phyloP scores from a whole-genome alignment of 2,329 filamentous ascomycete species.

The Fusarium buxicola region DNA sequence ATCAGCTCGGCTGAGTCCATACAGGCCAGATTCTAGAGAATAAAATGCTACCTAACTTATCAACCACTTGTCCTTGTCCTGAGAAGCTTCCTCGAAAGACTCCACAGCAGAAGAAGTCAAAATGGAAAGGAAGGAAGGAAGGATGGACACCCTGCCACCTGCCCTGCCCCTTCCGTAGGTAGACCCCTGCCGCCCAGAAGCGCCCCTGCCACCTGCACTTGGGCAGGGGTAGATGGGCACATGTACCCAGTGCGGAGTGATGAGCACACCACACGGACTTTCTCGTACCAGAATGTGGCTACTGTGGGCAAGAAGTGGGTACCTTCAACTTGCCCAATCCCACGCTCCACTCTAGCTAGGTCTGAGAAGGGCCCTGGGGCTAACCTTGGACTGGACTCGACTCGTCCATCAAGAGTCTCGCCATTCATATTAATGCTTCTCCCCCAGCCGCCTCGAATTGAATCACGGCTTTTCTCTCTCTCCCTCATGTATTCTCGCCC shows the following conservation, averaged over 20 bases:
- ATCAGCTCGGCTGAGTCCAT: not conserved
- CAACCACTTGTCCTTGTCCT: slow-evolving; percentile 22
- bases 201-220: slow-evolving; percentile 21
- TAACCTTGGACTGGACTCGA: slow-evolving; percentile 14
- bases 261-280: slow-evolving; percentile 10
- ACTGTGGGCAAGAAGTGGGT: slow-evolving; percentile 24
- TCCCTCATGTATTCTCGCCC: slow-evolving; percentile 23
- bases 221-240: not conserved
- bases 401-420: slow-evolving; percentile 6
- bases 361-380: slow-evolving; percentile 27
- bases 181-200: slow-evolving; percentile 10
- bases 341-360: slow-evolving; percentile 17
- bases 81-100: not conserved
- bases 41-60: slow-evolving; percentile 31
- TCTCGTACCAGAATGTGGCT: slow-evolving; percentile 43
- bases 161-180: not conserved
- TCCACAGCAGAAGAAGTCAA: not conserved
- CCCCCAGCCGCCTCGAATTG: slow-evolving; percentile 31
- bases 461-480: slow-evolving; percentile 6
- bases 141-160: slow-evolving; percentile 19
- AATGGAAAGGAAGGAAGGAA: slow-evolving; percentile 13
- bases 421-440: slow-evolving; percentile 41
- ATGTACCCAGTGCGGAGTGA: slow-evolving; percentile 35
- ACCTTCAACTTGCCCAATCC: not conserved
- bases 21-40: slow-evolving; percentile 1